Evolutionary conservation across 1,284 basidiomycete genomes (phyloP).

Genomic region (Amylostereum areolatum): DNA sequence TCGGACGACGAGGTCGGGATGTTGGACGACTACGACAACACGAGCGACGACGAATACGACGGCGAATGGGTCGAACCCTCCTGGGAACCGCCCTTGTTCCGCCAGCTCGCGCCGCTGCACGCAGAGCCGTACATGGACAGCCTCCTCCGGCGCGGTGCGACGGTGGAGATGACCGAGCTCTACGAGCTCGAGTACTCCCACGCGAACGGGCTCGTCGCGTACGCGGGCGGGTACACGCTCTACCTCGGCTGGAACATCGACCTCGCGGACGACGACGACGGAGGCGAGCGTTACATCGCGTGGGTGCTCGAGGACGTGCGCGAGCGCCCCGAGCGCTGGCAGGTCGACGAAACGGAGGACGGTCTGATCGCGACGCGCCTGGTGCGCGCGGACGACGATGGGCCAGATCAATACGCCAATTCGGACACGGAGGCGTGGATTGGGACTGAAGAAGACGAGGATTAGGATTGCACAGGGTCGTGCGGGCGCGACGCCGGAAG

Average conservation of each 20-base stretch:
- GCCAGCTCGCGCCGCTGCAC: constrained; percentile 29
- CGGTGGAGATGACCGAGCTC: constrained; percentile 48
- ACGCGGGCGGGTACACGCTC: constrained; percentile 37
- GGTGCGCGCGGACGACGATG: constrained; percentile 29
- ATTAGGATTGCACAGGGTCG: background rate
- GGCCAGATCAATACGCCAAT: constrained; percentile 38
- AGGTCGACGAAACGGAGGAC: constrained; percentile 20
- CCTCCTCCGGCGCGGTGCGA: constrained; percentile 58
- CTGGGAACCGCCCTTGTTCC: constrained; percentile 54
- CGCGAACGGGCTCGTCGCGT: constrained; percentile 36
- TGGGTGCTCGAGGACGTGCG: constrained; percentile 43
- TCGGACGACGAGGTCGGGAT: constrained; percentile 29
- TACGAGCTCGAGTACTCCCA: constrained; percentile 53
- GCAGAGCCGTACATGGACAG: constrained; percentile 28
- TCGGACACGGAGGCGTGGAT: constrained; percentile 50
- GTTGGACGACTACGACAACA: constrained; percentile 27
- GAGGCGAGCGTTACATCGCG: constrained; percentile 47
- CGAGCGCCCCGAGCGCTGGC: constrained; percentile 46
- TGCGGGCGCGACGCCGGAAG: too few species aligned
- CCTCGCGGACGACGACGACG: constrained; percentile 39
- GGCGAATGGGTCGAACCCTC: constrained; percentile 36
- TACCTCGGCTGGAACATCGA: constrained; percentile 64
- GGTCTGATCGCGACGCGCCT: constrained; percentile 37
- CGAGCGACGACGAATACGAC: constrained; percentile 28
- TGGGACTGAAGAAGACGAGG: constrained; percentile 7